These are phyloP conservation scores for Aspergillus fischeri DNA, from an alignment of 2,329 filamentous ascomycete genomes.

Conservation along the genomic window DNA sequence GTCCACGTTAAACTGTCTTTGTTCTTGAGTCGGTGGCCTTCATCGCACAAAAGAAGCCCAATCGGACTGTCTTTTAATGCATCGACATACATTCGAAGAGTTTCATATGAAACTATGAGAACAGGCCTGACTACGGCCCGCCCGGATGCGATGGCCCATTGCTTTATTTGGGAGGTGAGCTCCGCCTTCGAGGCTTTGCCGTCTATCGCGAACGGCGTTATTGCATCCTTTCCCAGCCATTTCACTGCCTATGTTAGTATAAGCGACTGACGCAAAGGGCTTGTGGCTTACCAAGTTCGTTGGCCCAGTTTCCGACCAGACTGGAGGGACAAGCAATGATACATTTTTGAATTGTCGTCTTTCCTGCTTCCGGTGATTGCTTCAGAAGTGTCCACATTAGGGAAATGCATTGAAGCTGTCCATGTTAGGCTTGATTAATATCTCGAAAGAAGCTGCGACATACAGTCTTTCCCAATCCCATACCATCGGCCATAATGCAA, in stretches of 20 bases:
- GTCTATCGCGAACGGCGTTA: slow-evolving; percentile 92
- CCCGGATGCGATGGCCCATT: slow-evolving; percentile 93
- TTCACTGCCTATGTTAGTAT: slow-evolving; percentile 54
- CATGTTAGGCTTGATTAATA: slow-evolving; percentile 17
- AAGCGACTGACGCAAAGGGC: background rate
- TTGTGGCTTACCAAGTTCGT: slow-evolving; percentile 61
- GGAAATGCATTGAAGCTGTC: slow-evolving; percentile 79
- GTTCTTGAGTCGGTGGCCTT: slow-evolving; percentile 95
- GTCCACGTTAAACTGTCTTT: slow-evolving; percentile 93
- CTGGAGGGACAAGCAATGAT: slow-evolving; percentile 96
- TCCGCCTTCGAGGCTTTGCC: slow-evolving; percentile 96
- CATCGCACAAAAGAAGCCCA: slow-evolving; percentile 88
- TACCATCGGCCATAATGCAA: slow-evolving; percentile 99
- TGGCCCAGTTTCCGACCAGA: slow-evolving; percentile 96
- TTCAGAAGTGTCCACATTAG: slow-evolving; percentile 96
- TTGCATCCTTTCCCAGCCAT: slow-evolving; percentile 89
- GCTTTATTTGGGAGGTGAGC: slow-evolving; percentile 79
- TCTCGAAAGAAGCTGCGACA: slow-evolving; percentile 2
- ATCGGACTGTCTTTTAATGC: slow-evolving; percentile 88
- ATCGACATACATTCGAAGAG: slow-evolving; percentile 82
- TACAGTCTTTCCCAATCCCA: slow-evolving; percentile 91
- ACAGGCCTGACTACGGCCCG: slow-evolving; percentile 85
- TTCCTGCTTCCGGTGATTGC: slow-evolving; percentile 93
- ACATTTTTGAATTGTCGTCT: slow-evolving; percentile 88
- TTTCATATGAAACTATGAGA: slow-evolving; percentile 97